Base-by-base conservation (phyloP, 1,139 yeast genomes). In the Kurtzmaniella natalensis region DNA sequence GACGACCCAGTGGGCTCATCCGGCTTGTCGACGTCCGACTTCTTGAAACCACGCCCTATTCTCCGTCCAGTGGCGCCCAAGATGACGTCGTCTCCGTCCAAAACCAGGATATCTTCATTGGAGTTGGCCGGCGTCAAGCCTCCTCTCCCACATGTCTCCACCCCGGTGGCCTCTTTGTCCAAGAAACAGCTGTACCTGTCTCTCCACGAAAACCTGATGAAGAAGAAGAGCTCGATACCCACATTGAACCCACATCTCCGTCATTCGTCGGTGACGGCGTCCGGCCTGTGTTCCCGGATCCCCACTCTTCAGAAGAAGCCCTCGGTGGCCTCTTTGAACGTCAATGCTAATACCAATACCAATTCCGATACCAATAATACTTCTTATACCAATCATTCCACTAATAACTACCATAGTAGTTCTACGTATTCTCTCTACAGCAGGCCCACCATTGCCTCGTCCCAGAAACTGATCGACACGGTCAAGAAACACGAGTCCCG, bases 391-490 rank as follows among this genome's bases (percentile, higher is more conserved):
- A n/a, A n/a, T n/a, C n/a, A n/a, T n/a, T n/a, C n/a, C n/a, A n/a
- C n/a, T n/a, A n/a, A n/a, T n/a, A n/a, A n/a, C n/a, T n/a, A n/a
- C n/a, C n/a, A n/a, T n/a, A n/a, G n/a, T n/a, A n/a, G n/a, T n/a
- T n/a, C n/a, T n/a, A n/a, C n/a, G n/a, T n/a, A n/a, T 37, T 46
- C 59, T 8, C 50, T 65, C 30, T 69, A 66, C 45, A 56, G 62
- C 42, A 61, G 59, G 44, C 75, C 73, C 9, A 68, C 75, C 8
- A 53, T 69, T 4, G 63, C 72, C n/a, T 66, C 73, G 18, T 64
- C 71, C 9, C 73, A 67, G 38, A 68, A 35, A 21, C 33, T 37
- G 13, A 35, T 35, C 4, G 38, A 35, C 11, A 6, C 25, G 25
- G 9, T 7, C 19, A 28, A 25, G 4, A 14, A 7, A 11, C 17